Conservation (phyloP, 805 yeast species). For the Huiozyma naganishii region DNA sequence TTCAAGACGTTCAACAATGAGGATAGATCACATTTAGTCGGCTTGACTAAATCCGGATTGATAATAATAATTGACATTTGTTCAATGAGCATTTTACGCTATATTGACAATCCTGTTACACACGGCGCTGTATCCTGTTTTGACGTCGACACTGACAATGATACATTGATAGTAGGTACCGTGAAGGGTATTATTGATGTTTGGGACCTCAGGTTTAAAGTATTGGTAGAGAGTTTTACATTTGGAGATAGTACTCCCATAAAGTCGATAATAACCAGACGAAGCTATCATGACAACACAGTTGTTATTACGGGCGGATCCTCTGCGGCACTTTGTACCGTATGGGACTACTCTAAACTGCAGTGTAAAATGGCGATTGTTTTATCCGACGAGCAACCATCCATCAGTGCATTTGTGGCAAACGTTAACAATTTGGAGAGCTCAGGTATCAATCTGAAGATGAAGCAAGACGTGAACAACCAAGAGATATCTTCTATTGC, state of each 20-base stretch:
- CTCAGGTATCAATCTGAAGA: not conserved
- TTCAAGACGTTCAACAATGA: slow-evolving; percentile 33
- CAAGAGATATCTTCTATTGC: slow-evolving; percentile 1
- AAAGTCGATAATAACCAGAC: slow-evolving; percentile 28
- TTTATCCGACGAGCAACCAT: slow-evolving; percentile 14
- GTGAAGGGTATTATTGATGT: slow-evolving; percentile 59
- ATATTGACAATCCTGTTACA: slow-evolving; percentile 42
- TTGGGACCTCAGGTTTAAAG: slow-evolving; percentile 70
- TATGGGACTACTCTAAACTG: slow-evolving; percentile 65
- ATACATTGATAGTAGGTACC: slow-evolving; percentile 72
- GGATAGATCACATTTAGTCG: slow-evolving; percentile 35
- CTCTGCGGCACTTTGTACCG: slow-evolving; percentile 44
- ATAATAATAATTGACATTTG: slow-evolving; percentile 49
- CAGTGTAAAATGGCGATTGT: slow-evolving; percentile 41
- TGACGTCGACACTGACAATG: slow-evolving; percentile 38
- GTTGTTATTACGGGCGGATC: slow-evolving; percentile 61
- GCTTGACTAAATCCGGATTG: slow-evolving; percentile 42
- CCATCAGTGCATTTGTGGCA: slow-evolving; percentile 14
- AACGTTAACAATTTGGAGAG: slow-evolving; percentile 6
- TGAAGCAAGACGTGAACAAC: not conserved
- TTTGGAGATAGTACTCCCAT: slow-evolving; percentile 44
- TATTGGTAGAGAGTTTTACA: slow-evolving; percentile 52
- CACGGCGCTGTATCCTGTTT: slow-evolving; percentile 62
- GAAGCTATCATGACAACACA: slow-evolving; percentile 23
- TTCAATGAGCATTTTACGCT: slow-evolving; percentile 35